phyloP scores from a whole-genome alignment of 495 filamentous ascomycete species.

The Hypoxylon rickii region DNA sequence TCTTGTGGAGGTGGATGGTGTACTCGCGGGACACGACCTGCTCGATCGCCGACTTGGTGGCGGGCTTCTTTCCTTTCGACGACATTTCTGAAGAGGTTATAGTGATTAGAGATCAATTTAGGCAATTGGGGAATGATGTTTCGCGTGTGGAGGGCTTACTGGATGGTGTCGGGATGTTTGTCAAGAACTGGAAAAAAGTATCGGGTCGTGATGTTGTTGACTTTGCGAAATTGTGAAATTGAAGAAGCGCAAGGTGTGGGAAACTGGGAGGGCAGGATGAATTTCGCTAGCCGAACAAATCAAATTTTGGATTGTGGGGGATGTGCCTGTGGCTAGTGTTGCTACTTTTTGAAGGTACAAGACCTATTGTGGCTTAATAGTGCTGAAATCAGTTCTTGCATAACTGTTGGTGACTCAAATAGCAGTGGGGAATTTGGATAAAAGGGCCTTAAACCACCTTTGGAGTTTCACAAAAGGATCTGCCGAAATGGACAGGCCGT shows the following conservation, averaged over 20 bases:
- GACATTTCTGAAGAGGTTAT: conserved; percentile 65
- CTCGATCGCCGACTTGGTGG: conserved; percentile 91
- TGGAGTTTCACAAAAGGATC: not conserved
- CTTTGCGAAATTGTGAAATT: conserved; percentile 43
- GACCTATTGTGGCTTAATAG: not conserved
- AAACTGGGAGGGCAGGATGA: conserved; percentile 41
- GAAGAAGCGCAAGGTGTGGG: conserved; percentile 34
- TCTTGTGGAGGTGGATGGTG: conserved; percentile 99
- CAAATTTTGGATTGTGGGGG: conserved; percentile 29
- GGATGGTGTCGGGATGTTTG: conserved; percentile 33
- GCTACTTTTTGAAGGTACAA: no score
- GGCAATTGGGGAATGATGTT: not conserved
- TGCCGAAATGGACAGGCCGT: not conserved
- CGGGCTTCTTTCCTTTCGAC: conserved; percentile 63
- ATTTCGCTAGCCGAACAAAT: conserved; percentile 41
- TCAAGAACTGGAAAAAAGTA: conserved; percentile 28
- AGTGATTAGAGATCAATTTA: conserved; percentile 16
- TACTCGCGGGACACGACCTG: conserved; percentile 99
- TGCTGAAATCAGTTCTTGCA: no score
- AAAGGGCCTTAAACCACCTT: no score
- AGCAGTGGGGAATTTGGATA: not conserved
- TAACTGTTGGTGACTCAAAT: no score
- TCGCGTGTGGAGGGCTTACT: conserved; percentile 28
- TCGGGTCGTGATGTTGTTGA: conserved; percentile 32
- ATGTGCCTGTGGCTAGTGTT: conserved; percentile 8